Conservation (phyloP, 495 filamentous ascomycete species). For the Neurospora intermedia region DNA sequence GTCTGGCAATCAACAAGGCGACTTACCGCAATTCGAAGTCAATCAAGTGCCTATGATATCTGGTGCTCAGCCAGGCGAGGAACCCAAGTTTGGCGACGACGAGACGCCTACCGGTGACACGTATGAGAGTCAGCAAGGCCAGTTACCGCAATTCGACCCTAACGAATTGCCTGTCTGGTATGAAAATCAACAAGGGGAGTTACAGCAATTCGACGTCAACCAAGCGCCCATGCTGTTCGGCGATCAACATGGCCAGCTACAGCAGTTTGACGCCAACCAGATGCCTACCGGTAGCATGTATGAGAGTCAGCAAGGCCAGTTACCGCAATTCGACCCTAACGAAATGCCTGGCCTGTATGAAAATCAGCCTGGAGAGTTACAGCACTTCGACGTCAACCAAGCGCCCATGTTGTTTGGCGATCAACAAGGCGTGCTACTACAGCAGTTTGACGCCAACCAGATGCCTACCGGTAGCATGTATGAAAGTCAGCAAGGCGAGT, state of each 20-base stretch:
- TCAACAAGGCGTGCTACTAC: background rate
- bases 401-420: background rate
- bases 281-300: too few relatives aligned
- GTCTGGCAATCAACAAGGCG: too few relatives aligned
- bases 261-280: too few relatives aligned
- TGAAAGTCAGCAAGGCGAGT: background rate
- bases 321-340: background rate
- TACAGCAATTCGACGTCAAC: background rate
- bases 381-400: too few relatives aligned
- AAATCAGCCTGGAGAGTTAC: too few relatives aligned
- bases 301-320: background rate
- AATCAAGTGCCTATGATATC: background rate
- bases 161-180: background rate
- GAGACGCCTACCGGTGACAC: too few relatives aligned
- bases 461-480: accelerated
- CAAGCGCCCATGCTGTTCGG: background rate
- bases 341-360: background rate
- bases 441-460: too few relatives aligned
- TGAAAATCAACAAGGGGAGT: background rate
- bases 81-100: too few relatives aligned
- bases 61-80: background rate
- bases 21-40: too few relatives aligned
- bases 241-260: background rate
- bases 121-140: background rate
- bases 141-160: background rate